phyloP scores from a whole-genome alignment of 2,329 filamentous ascomycete genomes.

The Colletotrichum nymphaeae region DNA sequence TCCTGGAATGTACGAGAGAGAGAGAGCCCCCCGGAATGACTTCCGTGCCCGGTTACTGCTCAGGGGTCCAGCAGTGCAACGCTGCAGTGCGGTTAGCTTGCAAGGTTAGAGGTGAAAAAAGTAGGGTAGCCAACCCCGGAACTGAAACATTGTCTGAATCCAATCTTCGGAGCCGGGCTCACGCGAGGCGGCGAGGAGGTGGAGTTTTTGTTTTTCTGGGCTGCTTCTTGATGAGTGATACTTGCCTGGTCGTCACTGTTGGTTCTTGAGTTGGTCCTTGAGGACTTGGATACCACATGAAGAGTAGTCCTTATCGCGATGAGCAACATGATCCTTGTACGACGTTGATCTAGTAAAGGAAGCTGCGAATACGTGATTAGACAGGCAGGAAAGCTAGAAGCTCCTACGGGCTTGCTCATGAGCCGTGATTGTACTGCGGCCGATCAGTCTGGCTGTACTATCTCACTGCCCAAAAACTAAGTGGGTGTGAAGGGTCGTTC shows the following conservation, averaged over 20 bases:
- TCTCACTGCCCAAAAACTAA: too few species aligned
- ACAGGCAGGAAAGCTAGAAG: too few species aligned
- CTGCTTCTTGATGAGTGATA: too few species aligned
- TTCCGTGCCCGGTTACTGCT: background rate
- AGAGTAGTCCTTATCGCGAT: background rate
- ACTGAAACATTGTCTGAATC: slow-evolving; percentile 31
- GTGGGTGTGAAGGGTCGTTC: background rate
- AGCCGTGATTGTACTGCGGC: background rate
- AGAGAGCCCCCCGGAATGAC: background rate
- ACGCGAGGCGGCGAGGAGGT: background rate
- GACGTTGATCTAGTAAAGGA: too few species aligned
- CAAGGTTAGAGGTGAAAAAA: background rate
- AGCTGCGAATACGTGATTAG: too few species aligned
- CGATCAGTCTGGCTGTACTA: too few species aligned
- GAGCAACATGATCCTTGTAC: too few species aligned
- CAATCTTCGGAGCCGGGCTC: slow-evolving; percentile 14
- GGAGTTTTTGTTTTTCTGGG: slow-evolving; percentile 5
- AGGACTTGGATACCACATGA: too few species aligned
- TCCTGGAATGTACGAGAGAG: slow-evolving; percentile 17
- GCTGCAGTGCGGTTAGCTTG: background rate
- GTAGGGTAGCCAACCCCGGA: background rate
- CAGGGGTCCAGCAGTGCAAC: too few species aligned
- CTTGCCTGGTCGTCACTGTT: too few species aligned
- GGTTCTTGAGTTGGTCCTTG: too few species aligned
- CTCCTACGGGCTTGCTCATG: background rate